Evolutionary conservation across 208 protist species (phyloP).

Genomic region (Naegleria fowleri): DNA sequence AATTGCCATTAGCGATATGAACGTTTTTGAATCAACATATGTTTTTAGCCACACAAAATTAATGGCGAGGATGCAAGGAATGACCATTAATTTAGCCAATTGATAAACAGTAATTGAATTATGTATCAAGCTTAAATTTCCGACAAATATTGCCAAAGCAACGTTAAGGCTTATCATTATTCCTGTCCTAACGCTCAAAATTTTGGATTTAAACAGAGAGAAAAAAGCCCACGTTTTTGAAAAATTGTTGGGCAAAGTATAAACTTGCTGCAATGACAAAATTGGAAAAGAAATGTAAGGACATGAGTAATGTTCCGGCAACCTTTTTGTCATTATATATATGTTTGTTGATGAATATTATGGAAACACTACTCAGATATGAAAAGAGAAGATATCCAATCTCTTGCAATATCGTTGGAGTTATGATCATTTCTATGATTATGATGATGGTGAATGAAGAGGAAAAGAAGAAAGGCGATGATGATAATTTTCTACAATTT

Average conservation of each 20-base stretch:
- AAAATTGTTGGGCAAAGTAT: not conserved
- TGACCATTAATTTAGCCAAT: not conserved
- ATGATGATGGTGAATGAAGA: too few relatives aligned
- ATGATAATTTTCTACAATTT: too few relatives aligned
- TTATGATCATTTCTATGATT: too few relatives aligned
- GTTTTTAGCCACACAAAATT: not conserved
- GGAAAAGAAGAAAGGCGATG: too few relatives aligned
- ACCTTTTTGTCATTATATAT: not conserved
- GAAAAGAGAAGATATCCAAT: not conserved
- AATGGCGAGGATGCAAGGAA: not conserved
- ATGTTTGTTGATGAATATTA: not conserved
- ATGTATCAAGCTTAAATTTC: not conserved
- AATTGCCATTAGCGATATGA: not conserved
- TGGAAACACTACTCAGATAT: not conserved
- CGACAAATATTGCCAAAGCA: not conserved
- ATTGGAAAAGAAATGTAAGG: not conserved
- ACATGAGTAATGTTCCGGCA: not conserved
- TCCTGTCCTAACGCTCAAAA: not conserved
- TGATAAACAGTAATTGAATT: conserved; percentile 9
- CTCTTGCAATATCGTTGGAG: not conserved
- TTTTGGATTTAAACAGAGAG: not conserved
- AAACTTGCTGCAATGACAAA: not conserved
- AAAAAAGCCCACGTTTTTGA: not conserved
- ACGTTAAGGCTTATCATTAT: not conserved
- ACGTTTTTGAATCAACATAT: not conserved